phyloP scores from a whole-genome alignment of 1,284 basidiomycete genomes.

The Boletus semigastroideus region DNA sequence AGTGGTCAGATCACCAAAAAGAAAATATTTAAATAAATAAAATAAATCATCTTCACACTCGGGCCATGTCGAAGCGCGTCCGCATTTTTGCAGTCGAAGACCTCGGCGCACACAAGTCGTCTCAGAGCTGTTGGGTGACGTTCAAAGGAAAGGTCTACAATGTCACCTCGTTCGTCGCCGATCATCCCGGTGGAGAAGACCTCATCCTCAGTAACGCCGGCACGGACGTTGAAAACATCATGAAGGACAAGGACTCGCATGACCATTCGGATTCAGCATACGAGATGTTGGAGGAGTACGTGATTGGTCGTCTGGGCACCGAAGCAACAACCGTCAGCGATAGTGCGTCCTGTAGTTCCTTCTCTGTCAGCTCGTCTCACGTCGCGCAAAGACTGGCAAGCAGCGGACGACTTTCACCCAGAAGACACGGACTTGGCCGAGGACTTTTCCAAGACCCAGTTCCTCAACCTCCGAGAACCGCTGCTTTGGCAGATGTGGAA shows the following conservation, averaged over 20 bases:
- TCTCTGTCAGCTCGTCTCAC: slow-evolving; percentile 1
- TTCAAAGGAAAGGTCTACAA: slow-evolving; percentile 78
- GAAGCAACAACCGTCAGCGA: slow-evolving; percentile 79
- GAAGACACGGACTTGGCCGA: slow-evolving; percentile 78
- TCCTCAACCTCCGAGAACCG: slow-evolving; percentile 89
- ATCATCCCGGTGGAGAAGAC: slow-evolving; percentile 89
- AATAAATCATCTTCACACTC: too few species aligned
- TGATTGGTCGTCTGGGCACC: slow-evolving; percentile 77
- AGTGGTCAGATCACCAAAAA: slow-evolving; percentile 16
- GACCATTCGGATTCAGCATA: slow-evolving; percentile 94
- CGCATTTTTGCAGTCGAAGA: slow-evolving; percentile 74
- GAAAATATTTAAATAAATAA: not conserved
- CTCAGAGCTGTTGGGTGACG: slow-evolving; percentile 73
- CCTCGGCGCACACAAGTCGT: slow-evolving; percentile 56
- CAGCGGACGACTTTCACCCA: slow-evolving; percentile 85
- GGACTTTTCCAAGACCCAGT: slow-evolving; percentile 88
- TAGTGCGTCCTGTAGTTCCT: slow-evolving; percentile 47
- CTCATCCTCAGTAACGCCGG: slow-evolving; percentile 80
- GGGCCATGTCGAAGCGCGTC: slow-evolving; percentile 50
- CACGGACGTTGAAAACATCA: slow-evolving; percentile 77
- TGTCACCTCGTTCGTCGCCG: slow-evolving; percentile 70
- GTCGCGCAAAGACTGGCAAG: slow-evolving; percentile 69
- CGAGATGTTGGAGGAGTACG: slow-evolving; percentile 87
- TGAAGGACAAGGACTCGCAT: slow-evolving; percentile 86
- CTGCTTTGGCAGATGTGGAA: slow-evolving; percentile 84